Conservation (phyloP, 2,329 filamentous ascomycete genomes). For the Pseudogymnoascus pannorum region DNA sequence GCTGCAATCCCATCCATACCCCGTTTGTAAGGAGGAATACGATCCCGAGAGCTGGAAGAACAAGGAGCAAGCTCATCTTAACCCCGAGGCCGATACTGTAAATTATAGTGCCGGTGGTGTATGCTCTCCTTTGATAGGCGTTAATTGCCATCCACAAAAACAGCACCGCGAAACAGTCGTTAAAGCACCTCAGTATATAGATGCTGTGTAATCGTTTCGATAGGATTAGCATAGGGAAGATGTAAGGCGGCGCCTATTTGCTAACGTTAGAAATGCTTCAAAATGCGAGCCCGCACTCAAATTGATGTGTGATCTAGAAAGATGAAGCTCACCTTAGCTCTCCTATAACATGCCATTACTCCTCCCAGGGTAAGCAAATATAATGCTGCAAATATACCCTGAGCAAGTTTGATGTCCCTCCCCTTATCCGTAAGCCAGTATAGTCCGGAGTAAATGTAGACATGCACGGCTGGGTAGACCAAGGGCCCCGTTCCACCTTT, state of each 20-base stretch:
- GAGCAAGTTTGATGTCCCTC: conserved; percentile 68
- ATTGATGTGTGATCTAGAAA: neutral
- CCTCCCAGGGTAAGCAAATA: conserved; percentile 70
- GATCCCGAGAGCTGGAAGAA: conserved; percentile 71
- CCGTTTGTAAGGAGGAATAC: conserved; percentile 70
- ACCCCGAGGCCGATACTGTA: conserved; percentile 80
- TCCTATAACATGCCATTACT: conserved; percentile 76
- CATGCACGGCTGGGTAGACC: conserved; percentile 90
- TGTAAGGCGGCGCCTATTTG: conserved; percentile 70
- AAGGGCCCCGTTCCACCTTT: conserved; percentile 84
- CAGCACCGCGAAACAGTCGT: conserved; percentile 83
- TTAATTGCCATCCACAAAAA: conserved; percentile 79
- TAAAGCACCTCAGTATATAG: conserved; percentile 88
- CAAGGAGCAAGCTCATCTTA: conserved; percentile 88
- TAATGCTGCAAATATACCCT: conserved; percentile 71
- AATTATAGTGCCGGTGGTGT: conserved; percentile 63
- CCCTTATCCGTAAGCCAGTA: conserved; percentile 73
- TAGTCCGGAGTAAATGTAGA: conserved; percentile 79
- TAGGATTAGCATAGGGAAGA: conserved; percentile 76
- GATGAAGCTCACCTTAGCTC: conserved; percentile 50
- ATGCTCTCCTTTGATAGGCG: conserved; percentile 65
- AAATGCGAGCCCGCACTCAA: conserved; percentile 10
- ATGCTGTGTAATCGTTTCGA: conserved; percentile 93
- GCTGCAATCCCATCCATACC: conserved; percentile 54
- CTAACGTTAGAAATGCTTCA: neutral